Base-by-base conservation (phyloP, 2,329 filamentous ascomycete genomes). In the Ceratocystiopsis brevicomis region DNA sequence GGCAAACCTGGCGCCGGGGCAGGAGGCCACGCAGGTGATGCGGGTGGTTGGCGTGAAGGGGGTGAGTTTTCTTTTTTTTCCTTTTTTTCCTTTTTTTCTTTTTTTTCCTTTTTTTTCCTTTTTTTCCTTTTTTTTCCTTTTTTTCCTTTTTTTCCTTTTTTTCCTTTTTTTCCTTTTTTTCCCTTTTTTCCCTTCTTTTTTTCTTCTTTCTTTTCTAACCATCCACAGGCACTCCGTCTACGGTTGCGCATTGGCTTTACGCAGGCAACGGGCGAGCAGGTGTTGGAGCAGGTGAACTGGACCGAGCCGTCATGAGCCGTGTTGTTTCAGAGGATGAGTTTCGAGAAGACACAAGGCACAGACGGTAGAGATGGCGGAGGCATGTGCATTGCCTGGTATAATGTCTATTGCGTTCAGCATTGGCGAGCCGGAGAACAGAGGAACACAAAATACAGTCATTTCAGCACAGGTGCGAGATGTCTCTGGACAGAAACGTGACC, bases 261-360 rank as follows among this genome's bases (percentile, higher is more conserved):
- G 33, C 81, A 81, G 59, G 75, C 80, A 45, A 71, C 73, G 45
- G 73, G 68, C 19, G 76, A 76, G 42, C 71, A 79, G 48, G 69
- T 92, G 16, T 80, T 81, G 57, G 90, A 98, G 56, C 87, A 96
- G 62, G 86, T 96, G 46, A 92, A 95, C 64, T 98, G 90, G 90
- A 79, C 82, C 30, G 90, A 98, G 62, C 78, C 85, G 44, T 67
- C 62, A 42, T 52, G 44, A 48, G 15, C 3, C 4, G 8, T n/a
- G 36, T 37, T 16, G 36, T 5, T 34, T 4, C 25, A 21, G 19
- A 21, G 19, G 19, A 4, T 4, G 4, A 21, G 19, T 21, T 30
- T 9, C 25, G 25, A 11, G 25, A 30, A 10, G 25, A 30, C 2
- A 30, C 6, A 30, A 2, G 25, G 25, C 4, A 11, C 6, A 30